These are phyloP conservation scores for Parmelia sp. DNA, from an alignment of 495 filamentous ascomycete genomes.

Conservation along the genomic window DNA sequence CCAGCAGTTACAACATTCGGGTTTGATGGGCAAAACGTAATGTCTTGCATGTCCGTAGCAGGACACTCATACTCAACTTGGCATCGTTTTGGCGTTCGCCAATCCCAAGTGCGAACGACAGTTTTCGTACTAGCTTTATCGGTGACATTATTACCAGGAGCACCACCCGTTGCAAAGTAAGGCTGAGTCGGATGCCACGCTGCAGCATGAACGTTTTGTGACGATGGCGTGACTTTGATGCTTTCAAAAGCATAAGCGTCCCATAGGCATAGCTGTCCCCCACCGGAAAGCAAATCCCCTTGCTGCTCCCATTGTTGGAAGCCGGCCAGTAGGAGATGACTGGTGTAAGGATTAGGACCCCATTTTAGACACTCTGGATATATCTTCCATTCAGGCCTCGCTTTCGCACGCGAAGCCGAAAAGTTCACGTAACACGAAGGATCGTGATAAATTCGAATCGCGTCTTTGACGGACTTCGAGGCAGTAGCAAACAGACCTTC, in stretches of 20 bases:
- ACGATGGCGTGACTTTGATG: slow-evolving; percentile 43
- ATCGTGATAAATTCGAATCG: slow-evolving; percentile 33
- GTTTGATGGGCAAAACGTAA: slow-evolving; percentile 48
- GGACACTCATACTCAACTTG: slow-evolving; percentile 55
- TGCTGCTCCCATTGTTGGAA: slow-evolving; percentile 57
- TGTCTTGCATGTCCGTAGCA: slow-evolving; percentile 82
- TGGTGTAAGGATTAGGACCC: slow-evolving; percentile 48
- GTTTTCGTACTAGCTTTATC: slow-evolving; percentile 37
- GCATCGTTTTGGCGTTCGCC: slow-evolving; percentile 28
- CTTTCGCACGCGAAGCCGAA: slow-evolving; percentile 43
- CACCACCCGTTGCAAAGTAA: slow-evolving; percentile 56
- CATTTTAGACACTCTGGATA: slow-evolving; percentile 70
- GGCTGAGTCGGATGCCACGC: slow-evolving; percentile 64
- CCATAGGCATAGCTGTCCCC: slow-evolving; percentile 73
- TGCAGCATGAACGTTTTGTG: slow-evolving; percentile 72
- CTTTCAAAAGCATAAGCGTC: slow-evolving; percentile 44
- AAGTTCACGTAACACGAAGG: slow-evolving; percentile 33
- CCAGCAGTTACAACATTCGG: slow-evolving; percentile 66
- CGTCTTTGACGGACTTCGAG: slow-evolving; percentile 29
- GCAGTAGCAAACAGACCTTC: slow-evolving; percentile 48
- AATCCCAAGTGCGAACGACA: slow-evolving; percentile 49
- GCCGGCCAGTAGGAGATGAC: slow-evolving; percentile 63
- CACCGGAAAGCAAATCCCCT: slow-evolving; percentile 31
- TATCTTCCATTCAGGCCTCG: slow-evolving; percentile 47
- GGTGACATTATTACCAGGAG: slow-evolving; percentile 46